A percentile compares a stretch with the other conserved stretches of the same genome.
Evolutionary conservation across 164 flowering plant species (phyloP).

Genomic region (Amborella trichopoda): DNA sequence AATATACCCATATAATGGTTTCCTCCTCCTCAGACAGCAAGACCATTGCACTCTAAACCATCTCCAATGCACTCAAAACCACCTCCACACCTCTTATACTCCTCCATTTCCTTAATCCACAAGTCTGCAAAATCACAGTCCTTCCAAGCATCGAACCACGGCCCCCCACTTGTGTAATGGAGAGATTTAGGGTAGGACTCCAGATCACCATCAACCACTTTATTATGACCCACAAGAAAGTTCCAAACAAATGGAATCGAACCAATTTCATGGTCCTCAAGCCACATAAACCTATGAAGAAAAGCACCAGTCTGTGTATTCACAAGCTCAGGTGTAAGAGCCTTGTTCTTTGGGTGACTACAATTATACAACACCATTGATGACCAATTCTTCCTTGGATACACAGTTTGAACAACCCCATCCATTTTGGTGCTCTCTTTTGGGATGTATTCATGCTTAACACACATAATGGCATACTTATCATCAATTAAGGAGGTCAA

Average conservation of each 20-base stretch:
- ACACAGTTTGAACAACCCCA: conserved; percentile 81
- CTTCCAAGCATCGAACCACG: conserved; percentile 93
- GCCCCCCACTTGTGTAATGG: conserved; percentile 91
- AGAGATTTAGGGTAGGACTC: conserved; percentile 62
- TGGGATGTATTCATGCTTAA: conserved; percentile 90
- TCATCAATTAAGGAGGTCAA: conserved; percentile 63
- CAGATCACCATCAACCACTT: conserved; percentile 50
- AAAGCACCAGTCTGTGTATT: conserved; percentile 71
- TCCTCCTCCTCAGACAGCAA: no score
- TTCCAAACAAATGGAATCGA: conserved; percentile 84
- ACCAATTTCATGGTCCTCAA: conserved; percentile 84
- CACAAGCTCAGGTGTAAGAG: conserved; percentile 65
- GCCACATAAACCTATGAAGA: conserved; percentile 88
- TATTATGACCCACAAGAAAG: conserved; percentile 88
- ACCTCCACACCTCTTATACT: conserved; percentile 5
- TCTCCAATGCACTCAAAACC: no score
- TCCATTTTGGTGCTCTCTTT: conserved; percentile 94
- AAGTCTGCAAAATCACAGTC: conserved; percentile 79
- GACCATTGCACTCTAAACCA: no score
- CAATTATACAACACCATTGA: conserved; percentile 94
- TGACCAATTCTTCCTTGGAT: conserved; percentile 93
- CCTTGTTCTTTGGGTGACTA: conserved; percentile 67
- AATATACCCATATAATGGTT: no score
- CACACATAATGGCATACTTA: conserved; percentile 81
- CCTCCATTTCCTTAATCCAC: conserved; percentile 75